Conservation (phyloP, 192 early-diverging fungal species). For the Entomortierella chlamydospora region DNA sequence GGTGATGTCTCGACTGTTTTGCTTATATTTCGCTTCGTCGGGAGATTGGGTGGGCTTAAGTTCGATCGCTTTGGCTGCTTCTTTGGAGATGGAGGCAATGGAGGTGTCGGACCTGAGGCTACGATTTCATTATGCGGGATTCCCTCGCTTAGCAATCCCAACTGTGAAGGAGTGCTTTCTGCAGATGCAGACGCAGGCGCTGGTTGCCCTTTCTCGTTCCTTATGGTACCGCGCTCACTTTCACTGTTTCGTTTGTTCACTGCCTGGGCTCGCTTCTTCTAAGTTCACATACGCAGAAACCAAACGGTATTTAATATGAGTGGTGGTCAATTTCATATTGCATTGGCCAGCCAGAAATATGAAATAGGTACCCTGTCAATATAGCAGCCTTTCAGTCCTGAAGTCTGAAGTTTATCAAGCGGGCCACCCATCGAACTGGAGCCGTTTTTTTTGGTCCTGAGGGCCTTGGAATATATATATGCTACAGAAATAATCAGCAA, state of each 20-base stretch:
- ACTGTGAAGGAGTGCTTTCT: too few species aligned
- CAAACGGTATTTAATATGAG: too few species aligned
- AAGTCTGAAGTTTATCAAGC: slow-evolving; percentile 1
- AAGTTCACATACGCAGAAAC: neutral
- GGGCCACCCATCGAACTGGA: neutral
- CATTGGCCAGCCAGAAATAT: neutral
- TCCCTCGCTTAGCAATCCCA: too few species aligned
- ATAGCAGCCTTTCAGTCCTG: slow-evolving; percentile 9
- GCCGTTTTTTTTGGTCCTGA: slow-evolving; percentile 11
- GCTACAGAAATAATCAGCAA: slow-evolving; percentile 14
- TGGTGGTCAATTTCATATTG: too few species aligned
- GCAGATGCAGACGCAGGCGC: neutral
- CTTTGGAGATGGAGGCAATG: neutral
- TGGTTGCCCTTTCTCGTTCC: neutral
- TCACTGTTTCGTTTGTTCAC: neutral
- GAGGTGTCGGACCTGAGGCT: neutral
- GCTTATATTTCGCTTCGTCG: neutral
- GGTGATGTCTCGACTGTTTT: neutral
- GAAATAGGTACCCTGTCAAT: neutral
- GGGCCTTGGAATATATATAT: slow-evolving; percentile 3
- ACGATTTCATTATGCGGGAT: neutral
- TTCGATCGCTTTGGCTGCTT: slow-evolving; percentile 8
- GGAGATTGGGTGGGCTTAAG: neutral
- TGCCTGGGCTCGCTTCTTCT: neutral
- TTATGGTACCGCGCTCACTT: neutral